Base-by-base conservation (phyloP, 2,329 filamentous ascomycete species). In the Cladosporium sphaerospermum region DNA sequence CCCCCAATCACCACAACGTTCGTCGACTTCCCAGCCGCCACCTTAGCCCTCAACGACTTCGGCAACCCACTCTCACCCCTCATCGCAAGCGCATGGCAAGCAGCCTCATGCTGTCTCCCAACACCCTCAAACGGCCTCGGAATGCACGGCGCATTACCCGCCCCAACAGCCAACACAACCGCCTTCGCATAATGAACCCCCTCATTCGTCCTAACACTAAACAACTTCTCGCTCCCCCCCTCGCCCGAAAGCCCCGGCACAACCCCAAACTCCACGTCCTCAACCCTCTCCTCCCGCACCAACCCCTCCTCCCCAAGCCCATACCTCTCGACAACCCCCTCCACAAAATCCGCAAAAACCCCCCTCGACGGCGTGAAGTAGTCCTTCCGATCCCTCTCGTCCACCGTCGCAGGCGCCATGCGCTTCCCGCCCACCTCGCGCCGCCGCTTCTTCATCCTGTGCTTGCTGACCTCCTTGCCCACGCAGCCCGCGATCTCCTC, bases 401-500 rank as follows among this genome's bases (percentile, higher is more conserved):
- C 72, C 6, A 76, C 68, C 11, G 69, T 68, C 2, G 70, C 63
- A 13, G 65, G 61, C 8, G 64, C 58, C 40, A 37, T 34, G n/a
- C 37, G 23, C 7, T 51, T 51, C 23, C 47, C 37, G 31, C 48
- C 34, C 3, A 34, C 10, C 40, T 36, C 23, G 41, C 59, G 58
- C 23, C 56, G 71, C 67, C 82, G 1, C 75, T 89, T 89, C 73
- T 84, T 85, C 66, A 72, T 75, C 54, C 81, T 78, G 67, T 92
- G 86, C 71, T 92, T 92, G 72, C 86, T 90, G 53, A 90, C 68
- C 62, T 90, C 87, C 62, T 86, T 89, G 0, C 88, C 88, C 0
- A 90, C 87, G 57, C 87, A 89, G 2, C 85, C 84, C 0, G 78
- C 73, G 45, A 92, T 84, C 69, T 91, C 85, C 44, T 79, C 74